Base-by-base conservation (phyloP, 768 basidiomycete genomes). In the Mycena albidolilacea region DNA sequence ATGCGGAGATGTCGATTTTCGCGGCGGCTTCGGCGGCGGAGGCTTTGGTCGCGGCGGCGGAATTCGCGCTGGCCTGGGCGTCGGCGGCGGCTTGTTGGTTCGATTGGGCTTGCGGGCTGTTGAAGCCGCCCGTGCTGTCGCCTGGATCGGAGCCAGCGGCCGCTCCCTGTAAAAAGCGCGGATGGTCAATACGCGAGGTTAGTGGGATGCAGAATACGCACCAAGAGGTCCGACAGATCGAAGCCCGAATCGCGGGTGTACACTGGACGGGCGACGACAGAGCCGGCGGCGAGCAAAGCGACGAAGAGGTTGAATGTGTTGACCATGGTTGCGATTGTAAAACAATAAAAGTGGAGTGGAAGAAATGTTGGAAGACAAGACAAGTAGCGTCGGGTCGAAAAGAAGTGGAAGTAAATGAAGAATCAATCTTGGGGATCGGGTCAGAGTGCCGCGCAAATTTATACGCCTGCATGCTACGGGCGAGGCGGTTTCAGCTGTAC, bases 291-390 rank as follows among this genome's bases (percentile, higher is more conserved):
- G n/a, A 64, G 64, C 38, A 46, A 35, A 41, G 50, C 64, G 50
- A 64, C 11, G 37, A 64, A 64, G 35, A 64, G n/a, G 37, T 11
- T 41, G 64, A 39, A 54, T 21, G 64, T 54, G 30, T 63, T 63
- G n/a, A 64, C 64, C 64, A 54, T 64, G 37, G 9, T 54, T n/a
- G 8, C 14, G 21, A 8, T 7, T 39, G 46, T 41, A 64, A 21
- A 41, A 64, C 30, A 30, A 15, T 48, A 48, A 23, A 35, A 30
- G 30, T 30, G 44, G 23, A 12, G 9, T 21, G 37, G 43, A 63
- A 19, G 30, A 12, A 5, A 63, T 15, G 19, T 19, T 12, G 46
- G 62, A 11, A 63, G 8, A 14, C 6, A 14, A 43, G 43, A 43
- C 21, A 21, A 30, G 30, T 4, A 30, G 30, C 3, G 30, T 30